These are phyloP conservation scores for Cladorrhinum sp. DNA, from an alignment of 2,329 filamentous ascomycete genomes.

Conservation along the genomic window DNA sequence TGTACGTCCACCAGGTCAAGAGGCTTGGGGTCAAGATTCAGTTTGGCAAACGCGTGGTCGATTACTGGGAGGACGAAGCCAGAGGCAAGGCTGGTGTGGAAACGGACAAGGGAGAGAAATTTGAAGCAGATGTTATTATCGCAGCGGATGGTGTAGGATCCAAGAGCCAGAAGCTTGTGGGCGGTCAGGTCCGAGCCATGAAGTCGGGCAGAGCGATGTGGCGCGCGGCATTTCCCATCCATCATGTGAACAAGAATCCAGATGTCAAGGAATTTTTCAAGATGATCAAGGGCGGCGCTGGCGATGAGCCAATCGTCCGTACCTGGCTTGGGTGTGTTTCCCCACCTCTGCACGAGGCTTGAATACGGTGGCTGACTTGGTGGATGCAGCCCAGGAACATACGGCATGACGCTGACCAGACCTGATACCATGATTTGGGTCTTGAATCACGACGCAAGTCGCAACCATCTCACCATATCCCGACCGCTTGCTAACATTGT, in stretches of 20 bases:
- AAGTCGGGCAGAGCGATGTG: constrained; percentile 44
- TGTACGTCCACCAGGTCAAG: constrained; percentile 45
- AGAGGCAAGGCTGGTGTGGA: constrained; percentile 43
- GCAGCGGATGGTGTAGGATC: constrained; percentile 48
- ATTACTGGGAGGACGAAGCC: constrained; percentile 36
- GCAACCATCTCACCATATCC: constrained; percentile 1
- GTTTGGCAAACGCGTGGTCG: constrained; percentile 30
- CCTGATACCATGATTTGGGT: constrained; percentile 37
- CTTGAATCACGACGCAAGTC: constrained; percentile 38
- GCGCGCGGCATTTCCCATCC: constrained; percentile 41
- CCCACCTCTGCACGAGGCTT: background rate
- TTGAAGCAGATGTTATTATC: constrained; percentile 46
- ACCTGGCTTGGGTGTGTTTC: constrained; percentile 44
- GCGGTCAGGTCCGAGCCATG: constrained; percentile 40
- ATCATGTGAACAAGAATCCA: constrained; percentile 41
- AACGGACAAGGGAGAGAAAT: constrained; percentile 47
- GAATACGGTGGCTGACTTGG: constrained; percentile 26
- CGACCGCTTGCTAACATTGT: constrained; percentile 5
- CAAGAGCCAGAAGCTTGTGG: constrained; percentile 43
- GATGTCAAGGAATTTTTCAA: constrained; percentile 39
- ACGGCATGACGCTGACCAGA: constrained; percentile 35
- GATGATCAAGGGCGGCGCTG: constrained; percentile 38
- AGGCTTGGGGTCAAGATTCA: constrained; percentile 30
- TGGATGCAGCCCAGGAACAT: constrained; percentile 39
- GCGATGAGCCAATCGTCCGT: constrained; percentile 42